Conservation (phyloP, 2,329 filamentous ascomycete species). For the Neurospora sp. region DNA sequence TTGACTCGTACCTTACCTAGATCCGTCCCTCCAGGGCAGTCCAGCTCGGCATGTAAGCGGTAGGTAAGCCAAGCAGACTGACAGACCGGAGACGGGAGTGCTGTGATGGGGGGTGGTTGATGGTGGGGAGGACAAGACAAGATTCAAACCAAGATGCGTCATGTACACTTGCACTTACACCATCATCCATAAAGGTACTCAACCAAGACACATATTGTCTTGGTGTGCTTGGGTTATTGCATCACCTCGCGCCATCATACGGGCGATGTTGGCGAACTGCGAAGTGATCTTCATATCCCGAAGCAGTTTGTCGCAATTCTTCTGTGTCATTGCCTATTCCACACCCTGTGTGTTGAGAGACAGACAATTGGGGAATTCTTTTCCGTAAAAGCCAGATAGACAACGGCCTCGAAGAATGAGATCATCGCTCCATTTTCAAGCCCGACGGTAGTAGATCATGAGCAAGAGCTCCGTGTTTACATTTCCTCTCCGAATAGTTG, state of each 20-base stretch:
- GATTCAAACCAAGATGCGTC: background rate
- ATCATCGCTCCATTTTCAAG: background rate
- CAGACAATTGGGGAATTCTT: background rate
- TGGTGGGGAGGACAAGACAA: background rate
- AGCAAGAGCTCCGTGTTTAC: background rate
- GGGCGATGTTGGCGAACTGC: background rate
- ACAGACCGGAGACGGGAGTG: background rate
- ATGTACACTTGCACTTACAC: background rate
- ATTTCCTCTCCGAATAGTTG: background rate
- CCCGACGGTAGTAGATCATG: background rate
- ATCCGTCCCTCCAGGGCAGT: no score
- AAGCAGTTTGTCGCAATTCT: background rate
- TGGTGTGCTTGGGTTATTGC: background rate
- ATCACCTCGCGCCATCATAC: background rate
- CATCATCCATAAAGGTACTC: background rate
- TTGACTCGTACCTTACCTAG: no score
- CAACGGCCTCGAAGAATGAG: background rate
- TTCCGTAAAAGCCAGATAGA: background rate
- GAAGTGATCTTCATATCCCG: background rate
- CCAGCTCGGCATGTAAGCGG: background rate
- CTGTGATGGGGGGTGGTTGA: background rate
- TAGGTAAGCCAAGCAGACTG: background rate
- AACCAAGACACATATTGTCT: background rate
- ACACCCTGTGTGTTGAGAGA: background rate
- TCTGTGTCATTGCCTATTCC: background rate